Evolutionary conservation across 2,329 filamentous ascomycete species (phyloP), one percentile per base, ranked within the genome.

Genomic region (Teratosphaeria zuluensis): DNA sequence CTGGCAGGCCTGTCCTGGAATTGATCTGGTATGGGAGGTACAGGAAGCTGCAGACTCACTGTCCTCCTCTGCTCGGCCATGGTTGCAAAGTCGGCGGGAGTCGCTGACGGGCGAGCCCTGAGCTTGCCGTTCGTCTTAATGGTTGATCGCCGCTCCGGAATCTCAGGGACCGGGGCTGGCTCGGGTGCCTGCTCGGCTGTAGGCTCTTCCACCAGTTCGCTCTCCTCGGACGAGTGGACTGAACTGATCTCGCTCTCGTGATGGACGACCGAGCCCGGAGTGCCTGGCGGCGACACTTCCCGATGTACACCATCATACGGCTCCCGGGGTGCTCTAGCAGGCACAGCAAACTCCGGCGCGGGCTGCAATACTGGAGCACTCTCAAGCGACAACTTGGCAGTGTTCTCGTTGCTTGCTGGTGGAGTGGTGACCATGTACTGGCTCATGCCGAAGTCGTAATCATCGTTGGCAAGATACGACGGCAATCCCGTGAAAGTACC

Each of bases 201-300:
- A 33, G 24, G 24, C 48, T 56, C 53, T 12, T 24, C 58, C 12
- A 5, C 1, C 21, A 32, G 5, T 30, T 30, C 24, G 19, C 28
- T 24, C 31, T 35, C 31, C 38, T 66, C 62, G 31, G 68, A 64
- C 54, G 61, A 64, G 51, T 48, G 59, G 59, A 53, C 59, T 57
- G 35, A 67, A 56, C 56, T 66, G 52, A 58, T 60, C 51, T 63
- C 66, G 28, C 51, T 59, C 8, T 48, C 56, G 57, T 92, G 89
- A 62, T 89, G 88, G 63, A 96, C 92, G 24, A 97, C 92, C 6
- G 92, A 97, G 55, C 91, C 89, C 14, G 92, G 92, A 7, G 90
- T 95, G 84, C 78, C 57, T 77, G 80, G 73, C 65, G 64, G 66
- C 32, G 67, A 68, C 35, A 63, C 61, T 19, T 70, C 63, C 14